Percentiles rank a stretch among this genome's conserved stretches.
phyloP scores from a whole-genome alignment of 1,139 yeast species.

The Blastobotrys capitulatus region DNA sequence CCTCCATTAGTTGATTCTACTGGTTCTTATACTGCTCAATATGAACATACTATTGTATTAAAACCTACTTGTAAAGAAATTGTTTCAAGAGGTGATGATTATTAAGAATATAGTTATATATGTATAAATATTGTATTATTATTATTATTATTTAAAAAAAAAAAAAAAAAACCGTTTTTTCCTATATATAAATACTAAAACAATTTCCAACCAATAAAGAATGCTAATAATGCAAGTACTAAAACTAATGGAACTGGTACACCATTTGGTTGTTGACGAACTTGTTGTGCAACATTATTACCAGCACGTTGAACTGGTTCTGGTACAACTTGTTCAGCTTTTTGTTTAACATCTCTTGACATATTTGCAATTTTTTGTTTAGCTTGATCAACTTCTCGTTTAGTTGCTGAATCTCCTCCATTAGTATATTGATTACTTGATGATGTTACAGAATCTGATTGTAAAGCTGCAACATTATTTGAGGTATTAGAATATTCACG shows the following conservation, averaged over 20 bases:
- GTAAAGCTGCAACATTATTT: neutral
- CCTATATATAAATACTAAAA: constrained; percentile 32
- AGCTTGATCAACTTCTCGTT: constrained; percentile 18
- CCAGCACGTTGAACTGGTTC: constrained; percentile 9
- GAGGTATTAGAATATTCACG: too few relatives aligned
- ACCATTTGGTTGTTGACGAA: constrained; percentile 31
- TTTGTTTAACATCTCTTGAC: constrained; percentile 19
- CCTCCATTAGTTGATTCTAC: constrained; percentile 88
- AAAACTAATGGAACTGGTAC: constrained; percentile 50
- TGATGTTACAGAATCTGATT: constrained; percentile 1
- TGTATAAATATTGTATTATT: neutral
- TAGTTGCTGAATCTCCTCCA: neutral
- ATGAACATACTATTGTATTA: constrained; percentile 85
- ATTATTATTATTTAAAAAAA: neutral
- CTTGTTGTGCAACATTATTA: constrained; percentile 9
- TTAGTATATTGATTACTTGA: neutral
- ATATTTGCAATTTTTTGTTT: constrained; percentile 21
- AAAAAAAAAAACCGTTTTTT: neutral
- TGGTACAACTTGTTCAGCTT: neutral
- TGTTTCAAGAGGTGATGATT: constrained; percentile 92
- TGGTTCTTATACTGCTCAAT: constrained; percentile 95
- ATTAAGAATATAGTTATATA: constrained; percentile 23
- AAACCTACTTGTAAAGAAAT: constrained; percentile 93
- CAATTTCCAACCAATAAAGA: constrained; percentile 56
- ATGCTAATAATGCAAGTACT: constrained; percentile 49